Conservation (phyloP, 768 basidiomycete species). For the Hypholoma sublateritium region DNA sequence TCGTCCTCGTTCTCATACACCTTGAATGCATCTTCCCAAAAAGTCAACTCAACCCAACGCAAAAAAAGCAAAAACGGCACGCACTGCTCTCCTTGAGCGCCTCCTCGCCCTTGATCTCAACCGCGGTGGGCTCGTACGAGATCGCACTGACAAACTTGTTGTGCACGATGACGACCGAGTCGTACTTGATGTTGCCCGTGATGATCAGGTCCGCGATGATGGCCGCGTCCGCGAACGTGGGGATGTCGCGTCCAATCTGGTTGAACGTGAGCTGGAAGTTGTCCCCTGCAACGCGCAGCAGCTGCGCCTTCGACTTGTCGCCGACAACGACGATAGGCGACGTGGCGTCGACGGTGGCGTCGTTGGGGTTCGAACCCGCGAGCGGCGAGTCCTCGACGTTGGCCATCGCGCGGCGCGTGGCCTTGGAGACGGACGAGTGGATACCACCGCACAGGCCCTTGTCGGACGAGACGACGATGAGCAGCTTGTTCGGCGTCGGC, state of each 20-base stretch:
- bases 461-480: constrained; percentile 95
- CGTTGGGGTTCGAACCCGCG: constrained; percentile 41
- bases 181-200: constrained; percentile 82
- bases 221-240: constrained; percentile 95
- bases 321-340: constrained; percentile 87
- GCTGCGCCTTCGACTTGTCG: constrained; percentile 96
- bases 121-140: constrained; percentile 77
- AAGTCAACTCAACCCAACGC: not conserved
- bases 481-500: constrained; percentile 76
- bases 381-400: constrained; percentile 51
- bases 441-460: constrained; percentile 99
- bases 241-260: constrained; percentile 96
- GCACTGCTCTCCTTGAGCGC: constrained; percentile 78
- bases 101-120: constrained; percentile 81
- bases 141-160: constrained; percentile 89
- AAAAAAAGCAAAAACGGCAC: constrained; percentile 26
- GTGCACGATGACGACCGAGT: constrained; percentile 78
- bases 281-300: constrained; percentile 60
- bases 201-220: constrained; percentile 91
- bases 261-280: constrained; percentile 89
- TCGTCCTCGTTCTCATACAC: constrained; percentile 99
- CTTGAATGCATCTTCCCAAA: constrained; percentile 74
- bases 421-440: constrained; percentile 94
- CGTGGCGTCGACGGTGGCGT: constrained; percentile 49
- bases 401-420: constrained; percentile 70